A percentile compares a stretch with the other conserved stretches of the same genome.
These are phyloP conservation scores for Candida loeiensis DNA, from an alignment of 805 yeast species.

Conservation along the genomic window DNA sequence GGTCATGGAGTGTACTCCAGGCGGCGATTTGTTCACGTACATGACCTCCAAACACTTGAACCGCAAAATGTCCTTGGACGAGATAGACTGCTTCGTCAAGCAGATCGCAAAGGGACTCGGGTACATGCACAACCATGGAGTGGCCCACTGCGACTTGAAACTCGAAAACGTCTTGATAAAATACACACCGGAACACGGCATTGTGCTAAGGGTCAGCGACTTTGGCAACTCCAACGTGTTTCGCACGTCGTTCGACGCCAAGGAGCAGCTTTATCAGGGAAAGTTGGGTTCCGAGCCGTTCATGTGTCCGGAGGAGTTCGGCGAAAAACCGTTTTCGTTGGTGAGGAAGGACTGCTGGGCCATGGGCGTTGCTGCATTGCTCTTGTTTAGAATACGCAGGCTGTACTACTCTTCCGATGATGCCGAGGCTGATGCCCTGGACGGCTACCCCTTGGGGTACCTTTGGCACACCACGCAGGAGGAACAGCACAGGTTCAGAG, in stretches of 20 bases:
- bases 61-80: slow-evolving; percentile 35
- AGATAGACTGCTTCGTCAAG: slow-evolving; percentile 86
- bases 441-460: slow-evolving; percentile 21
- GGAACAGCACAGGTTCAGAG: slow-evolving; percentile 13
- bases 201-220: slow-evolving; percentile 52
- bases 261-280: slow-evolving; percentile 48
- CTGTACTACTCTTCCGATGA: slow-evolving; percentile 32
- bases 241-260: slow-evolving; percentile 81
- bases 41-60: slow-evolving; percentile 15
- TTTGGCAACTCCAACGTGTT: slow-evolving; percentile 92
- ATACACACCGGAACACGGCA: slow-evolving; percentile 6
- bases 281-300: slow-evolving; percentile 85
- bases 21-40: slow-evolving; percentile 36
- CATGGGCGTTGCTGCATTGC: slow-evolving; percentile 52
- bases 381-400: slow-evolving; percentile 29
- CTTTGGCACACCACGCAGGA: slow-evolving; percentile 32
- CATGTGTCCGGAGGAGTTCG: slow-evolving; percentile 87
- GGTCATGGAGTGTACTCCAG: slow-evolving; percentile 38
- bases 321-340: slow-evolving; percentile 56
- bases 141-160: slow-evolving; percentile 90
- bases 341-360: slow-evolving; percentile 88
- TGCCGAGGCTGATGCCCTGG: slow-evolving; percentile 16
- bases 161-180: slow-evolving; percentile 75
- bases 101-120: slow-evolving; percentile 79
- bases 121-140: slow-evolving; percentile 87